A percentile compares a stretch with the other conserved stretches of the same genome.
Conservation (phyloP, 345 rosid species). For the Schrenkiella parvula region DNA sequence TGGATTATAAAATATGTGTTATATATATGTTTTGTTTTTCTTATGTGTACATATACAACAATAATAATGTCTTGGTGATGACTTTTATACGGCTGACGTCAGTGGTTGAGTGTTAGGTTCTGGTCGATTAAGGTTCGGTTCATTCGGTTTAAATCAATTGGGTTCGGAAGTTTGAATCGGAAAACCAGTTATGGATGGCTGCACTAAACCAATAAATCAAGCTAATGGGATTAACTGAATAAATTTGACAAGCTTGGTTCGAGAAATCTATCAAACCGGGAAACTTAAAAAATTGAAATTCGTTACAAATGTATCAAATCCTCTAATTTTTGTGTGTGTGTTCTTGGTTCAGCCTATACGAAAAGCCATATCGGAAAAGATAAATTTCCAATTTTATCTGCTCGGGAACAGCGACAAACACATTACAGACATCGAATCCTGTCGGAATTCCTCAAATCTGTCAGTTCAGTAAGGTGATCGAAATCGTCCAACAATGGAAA, state of each 20-base stretch:
- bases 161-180: not conserved
- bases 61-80: conserved; percentile 25
- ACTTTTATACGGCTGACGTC: not conserved
- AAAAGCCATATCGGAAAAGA: not conserved
- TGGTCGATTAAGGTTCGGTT: not conserved
- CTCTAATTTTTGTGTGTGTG: no score
- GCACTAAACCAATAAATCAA: not conserved
- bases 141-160: not conserved
- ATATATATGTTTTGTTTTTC: no score
- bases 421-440: not conserved
- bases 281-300: no score
- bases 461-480: not conserved
- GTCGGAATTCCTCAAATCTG: not conserved
- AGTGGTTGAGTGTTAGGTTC: not conserved
- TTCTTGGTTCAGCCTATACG: not conserved
- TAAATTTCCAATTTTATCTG: not conserved
- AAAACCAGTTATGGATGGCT: not conserved
- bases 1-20: not conserved
- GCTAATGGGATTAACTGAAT: not conserved
- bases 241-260: no score
- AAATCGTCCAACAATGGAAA: not conserved
- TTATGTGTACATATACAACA: conserved; percentile 15
- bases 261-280: no score
- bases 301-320: no score
- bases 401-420: not conserved